These are phyloP conservation scores for Orychophragmus violaceus DNA, from an alignment of 345 rosid genomes.

Conservation along the genomic window DNA sequence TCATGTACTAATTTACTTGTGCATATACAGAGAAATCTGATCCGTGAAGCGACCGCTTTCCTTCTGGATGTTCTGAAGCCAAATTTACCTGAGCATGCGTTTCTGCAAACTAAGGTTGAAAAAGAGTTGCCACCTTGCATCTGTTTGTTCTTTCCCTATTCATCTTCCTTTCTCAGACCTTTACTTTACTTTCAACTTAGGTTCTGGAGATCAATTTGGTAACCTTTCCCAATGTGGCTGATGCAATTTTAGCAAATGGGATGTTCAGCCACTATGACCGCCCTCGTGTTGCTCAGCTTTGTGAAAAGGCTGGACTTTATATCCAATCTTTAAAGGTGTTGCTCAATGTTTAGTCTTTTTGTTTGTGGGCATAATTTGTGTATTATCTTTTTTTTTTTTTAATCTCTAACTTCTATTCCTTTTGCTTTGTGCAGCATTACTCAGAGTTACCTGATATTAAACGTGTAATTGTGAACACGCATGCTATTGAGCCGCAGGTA, in stretches of 20 bases:
- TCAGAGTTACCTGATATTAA: slow-evolving; percentile 94
- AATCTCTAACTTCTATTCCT: slow-evolving; percentile 11
- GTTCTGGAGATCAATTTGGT: slow-evolving; percentile 98
- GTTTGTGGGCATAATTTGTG: not conserved
- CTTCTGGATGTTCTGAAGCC: slow-evolving; percentile 95
- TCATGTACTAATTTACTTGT: slow-evolving; percentile 2
- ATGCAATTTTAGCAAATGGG: slow-evolving; percentile 98
- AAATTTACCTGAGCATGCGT: slow-evolving; percentile 90
- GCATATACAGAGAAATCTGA: slow-evolving; percentile 77
- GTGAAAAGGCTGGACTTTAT: slow-evolving; percentile 98
- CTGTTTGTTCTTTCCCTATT: not conserved
- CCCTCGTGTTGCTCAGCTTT: slow-evolving; percentile 94
- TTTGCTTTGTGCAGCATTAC: slow-evolving; percentile 72
- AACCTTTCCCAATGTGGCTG: slow-evolving; percentile 98
- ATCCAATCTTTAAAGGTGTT: slow-evolving; percentile 76
- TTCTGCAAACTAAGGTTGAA: slow-evolving; percentile 88
- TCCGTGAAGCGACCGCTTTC: slow-evolving; percentile 99
- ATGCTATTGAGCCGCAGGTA: slow-evolving; percentile 99
- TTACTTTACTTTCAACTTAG: slow-evolving; percentile 37
- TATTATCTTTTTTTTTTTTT: not conserved
- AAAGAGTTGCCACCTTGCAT: slow-evolving; percentile 9
- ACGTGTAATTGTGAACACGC: slow-evolving; percentile 99
- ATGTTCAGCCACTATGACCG: slow-evolving; percentile 99
- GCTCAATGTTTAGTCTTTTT: not conserved
- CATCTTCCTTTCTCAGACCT: slow-evolving; percentile 13